These are phyloP conservation scores for Suillus brevipes DNA, from an alignment of 768 basidiomycete genomes.

Conservation along the genomic window DNA sequence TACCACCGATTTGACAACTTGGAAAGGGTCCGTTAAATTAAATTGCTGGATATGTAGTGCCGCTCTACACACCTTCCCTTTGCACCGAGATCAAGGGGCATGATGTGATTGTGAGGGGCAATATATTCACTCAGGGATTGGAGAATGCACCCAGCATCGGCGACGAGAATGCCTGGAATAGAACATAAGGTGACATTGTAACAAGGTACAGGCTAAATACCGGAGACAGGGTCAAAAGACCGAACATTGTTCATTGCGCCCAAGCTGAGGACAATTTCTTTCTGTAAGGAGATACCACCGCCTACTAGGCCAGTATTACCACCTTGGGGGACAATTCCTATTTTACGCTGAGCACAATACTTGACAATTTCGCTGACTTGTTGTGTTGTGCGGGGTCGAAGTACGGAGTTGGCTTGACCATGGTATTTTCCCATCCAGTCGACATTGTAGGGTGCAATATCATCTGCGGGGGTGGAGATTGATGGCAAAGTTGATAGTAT, in stretches of 20 bases:
- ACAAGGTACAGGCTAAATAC: constrained; percentile 37
- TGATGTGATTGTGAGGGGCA: constrained; percentile 86
- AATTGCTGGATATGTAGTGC: neutral
- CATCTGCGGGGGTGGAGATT: constrained; percentile 46
- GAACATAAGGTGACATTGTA: constrained; percentile 11
- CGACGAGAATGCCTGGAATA: constrained; percentile 75
- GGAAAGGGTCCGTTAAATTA: constrained; percentile 9
- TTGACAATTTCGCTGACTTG: constrained; percentile 88
- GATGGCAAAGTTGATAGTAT: constrained; percentile 70
- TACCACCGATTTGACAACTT: constrained; percentile 97
- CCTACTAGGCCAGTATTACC: constrained; percentile 99
- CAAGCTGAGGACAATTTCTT: constrained; percentile 86
- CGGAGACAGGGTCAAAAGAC: constrained; percentile 82
- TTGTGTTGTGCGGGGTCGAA: constrained; percentile 84
- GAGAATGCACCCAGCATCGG: constrained; percentile 93
- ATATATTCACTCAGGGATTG: constrained; percentile 86
- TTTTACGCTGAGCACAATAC: constrained; percentile 77
- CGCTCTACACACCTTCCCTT: constrained; percentile 75
- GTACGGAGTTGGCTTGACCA: constrained; percentile 80
- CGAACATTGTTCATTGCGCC: constrained; percentile 81
- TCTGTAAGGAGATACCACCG: constrained; percentile 84
- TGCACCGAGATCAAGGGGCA: constrained; percentile 94
- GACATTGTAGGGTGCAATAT: constrained; percentile 77
- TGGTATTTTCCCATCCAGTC: constrained; percentile 98
- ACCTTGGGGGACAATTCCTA: constrained; percentile 95